phyloP scores from a whole-genome alignment of 352 stramenopile genomes.

The Globisporangium parvum region DNA sequence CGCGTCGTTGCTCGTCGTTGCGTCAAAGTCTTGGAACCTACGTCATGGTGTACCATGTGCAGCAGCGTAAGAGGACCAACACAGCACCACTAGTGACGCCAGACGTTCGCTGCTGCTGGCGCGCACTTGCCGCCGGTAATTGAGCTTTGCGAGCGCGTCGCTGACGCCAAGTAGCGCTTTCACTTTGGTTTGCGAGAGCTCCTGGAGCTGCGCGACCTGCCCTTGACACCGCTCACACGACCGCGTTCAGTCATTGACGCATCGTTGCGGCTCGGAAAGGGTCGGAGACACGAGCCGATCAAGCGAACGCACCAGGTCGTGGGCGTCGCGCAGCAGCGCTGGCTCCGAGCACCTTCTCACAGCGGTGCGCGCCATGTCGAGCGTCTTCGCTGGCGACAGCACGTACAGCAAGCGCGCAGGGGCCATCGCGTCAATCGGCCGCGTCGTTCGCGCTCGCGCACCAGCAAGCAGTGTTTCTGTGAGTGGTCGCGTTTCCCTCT shows the following conservation, averaged over 20 bases:
- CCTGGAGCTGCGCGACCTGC: constrained; percentile 45
- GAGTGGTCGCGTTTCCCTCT: no score
- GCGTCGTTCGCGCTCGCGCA: background rate
- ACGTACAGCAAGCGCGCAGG: constrained; percentile 58
- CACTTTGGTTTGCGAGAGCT: constrained; percentile 61
- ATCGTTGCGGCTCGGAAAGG: background rate
- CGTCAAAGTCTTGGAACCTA: constrained; percentile 61
- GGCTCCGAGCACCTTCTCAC: constrained; percentile 34
- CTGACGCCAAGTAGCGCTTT: constrained; percentile 81
- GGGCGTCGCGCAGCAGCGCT: constrained; percentile 48
- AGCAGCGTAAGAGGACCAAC: background rate
- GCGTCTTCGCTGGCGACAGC: constrained; percentile 87
- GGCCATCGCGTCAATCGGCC: no score
- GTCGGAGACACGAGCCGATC: background rate
- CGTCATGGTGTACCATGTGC: no score
- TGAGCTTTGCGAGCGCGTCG: constrained; percentile 80
- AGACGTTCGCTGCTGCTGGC: background rate
- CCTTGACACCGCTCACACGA: background rate
- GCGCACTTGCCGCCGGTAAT: constrained; percentile 58
- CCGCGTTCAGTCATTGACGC: background rate
- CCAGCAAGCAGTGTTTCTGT: no score
- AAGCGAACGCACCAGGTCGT: constrained; percentile 28
- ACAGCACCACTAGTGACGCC: background rate
- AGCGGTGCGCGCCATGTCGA: constrained; percentile 49
- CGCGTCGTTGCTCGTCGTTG: constrained; percentile 13